phyloP scores from a whole-genome alignment of 2,329 filamentous ascomycete species.

The Pyrenochaeta sp. region DNA sequence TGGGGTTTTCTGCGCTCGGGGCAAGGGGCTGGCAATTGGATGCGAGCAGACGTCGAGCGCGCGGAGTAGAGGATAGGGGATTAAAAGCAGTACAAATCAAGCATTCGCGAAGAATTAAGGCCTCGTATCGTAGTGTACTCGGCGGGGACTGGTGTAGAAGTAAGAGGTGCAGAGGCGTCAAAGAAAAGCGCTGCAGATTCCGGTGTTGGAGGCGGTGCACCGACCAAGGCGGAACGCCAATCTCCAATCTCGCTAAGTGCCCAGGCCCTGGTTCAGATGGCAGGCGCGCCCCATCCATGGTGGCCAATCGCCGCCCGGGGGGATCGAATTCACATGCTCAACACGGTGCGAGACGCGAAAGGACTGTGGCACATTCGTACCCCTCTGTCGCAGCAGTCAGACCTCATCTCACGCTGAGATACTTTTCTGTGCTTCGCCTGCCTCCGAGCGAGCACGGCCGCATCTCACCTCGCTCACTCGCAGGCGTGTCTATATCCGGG shows the following conservation, averaged over 20 bases:
- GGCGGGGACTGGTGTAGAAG: constrained; percentile 21
- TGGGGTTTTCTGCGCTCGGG: constrained; percentile 5
- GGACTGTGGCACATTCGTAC: not conserved
- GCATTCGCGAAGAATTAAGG: constrained; percentile 18
- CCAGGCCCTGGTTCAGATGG: constrained; percentile 5
- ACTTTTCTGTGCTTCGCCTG: not conserved
- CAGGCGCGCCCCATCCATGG: constrained; percentile 6
- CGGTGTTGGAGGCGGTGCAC: constrained; percentile 27
- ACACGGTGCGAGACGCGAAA: constrained; percentile 8
- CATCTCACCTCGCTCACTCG: constrained; percentile 20
- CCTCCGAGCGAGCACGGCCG: not conserved
- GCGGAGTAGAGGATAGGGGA: constrained; percentile 12
- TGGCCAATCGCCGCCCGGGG: constrained; percentile 5
- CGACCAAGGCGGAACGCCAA: constrained; percentile 17
- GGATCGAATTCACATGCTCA: constrained; percentile 18
- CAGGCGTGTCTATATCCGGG: constrained; percentile 12
- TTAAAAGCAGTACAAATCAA: constrained; percentile 18
- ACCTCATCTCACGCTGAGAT: not conserved
- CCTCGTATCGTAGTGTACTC: constrained; percentile 14
- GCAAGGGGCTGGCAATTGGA: not conserved
- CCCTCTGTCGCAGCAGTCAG: constrained; percentile 1
- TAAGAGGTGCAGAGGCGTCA: constrained; percentile 22
- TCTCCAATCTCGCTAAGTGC: constrained; percentile 20
- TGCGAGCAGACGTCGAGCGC: constrained; percentile 11
- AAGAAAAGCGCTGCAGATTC: constrained; percentile 16